Percentiles rank a stretch among this genome's conserved stretches.
These are phyloP conservation scores for Yamadazyma nakazawae DNA, from an alignment of 805 yeast genomes.

Conservation along the genomic window DNA sequence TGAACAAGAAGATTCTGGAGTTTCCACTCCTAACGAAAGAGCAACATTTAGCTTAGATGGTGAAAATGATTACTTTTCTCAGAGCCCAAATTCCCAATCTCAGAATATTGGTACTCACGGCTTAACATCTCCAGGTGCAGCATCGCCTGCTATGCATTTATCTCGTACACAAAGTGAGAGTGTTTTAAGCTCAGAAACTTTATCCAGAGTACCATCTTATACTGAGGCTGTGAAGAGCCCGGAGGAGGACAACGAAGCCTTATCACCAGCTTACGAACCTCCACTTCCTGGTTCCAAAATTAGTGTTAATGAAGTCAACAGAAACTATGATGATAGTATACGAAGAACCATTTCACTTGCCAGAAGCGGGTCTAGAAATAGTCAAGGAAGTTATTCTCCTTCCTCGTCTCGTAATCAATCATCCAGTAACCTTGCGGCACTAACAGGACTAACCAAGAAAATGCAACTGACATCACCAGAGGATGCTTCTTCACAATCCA, in stretches of 20 bases:
- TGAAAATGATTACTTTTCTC: conserved; percentile 34
- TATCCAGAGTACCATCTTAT: conserved; percentile 83
- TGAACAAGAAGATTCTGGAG: conserved; percentile 26
- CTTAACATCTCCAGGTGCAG: conserved; percentile 35
- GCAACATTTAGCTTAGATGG: conserved; percentile 37
- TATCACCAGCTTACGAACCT: conserved; percentile 71
- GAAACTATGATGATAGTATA: conserved; percentile 24
- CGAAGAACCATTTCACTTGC: conserved; percentile 14
- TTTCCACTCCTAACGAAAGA: conserved; percentile 21
- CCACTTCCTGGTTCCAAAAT: conserved; percentile 42
- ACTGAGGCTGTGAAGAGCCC: conserved; percentile 64
- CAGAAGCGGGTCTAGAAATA: conserved; percentile 18
- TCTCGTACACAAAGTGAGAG: conserved; percentile 56
- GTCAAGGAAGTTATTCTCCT: conserved; percentile 37
- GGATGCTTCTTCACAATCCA: conserved; percentile 5
- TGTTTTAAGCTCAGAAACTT: conserved; percentile 14
- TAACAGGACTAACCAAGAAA: conserved; percentile 6
- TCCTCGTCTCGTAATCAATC: conserved; percentile 37
- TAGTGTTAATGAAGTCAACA: conserved; percentile 28
- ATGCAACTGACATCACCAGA: background rate
- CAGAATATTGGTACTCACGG: background rate
- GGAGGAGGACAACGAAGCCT: conserved; percentile 25
- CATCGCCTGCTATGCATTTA: conserved; percentile 55
- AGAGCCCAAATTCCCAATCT: conserved; percentile 9
- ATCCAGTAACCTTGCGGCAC: conserved; percentile 22